These are phyloP conservation scores for Alternaria dauci DNA, from an alignment of 2,329 filamentous ascomycete species.

Conservation along the genomic window DNA sequence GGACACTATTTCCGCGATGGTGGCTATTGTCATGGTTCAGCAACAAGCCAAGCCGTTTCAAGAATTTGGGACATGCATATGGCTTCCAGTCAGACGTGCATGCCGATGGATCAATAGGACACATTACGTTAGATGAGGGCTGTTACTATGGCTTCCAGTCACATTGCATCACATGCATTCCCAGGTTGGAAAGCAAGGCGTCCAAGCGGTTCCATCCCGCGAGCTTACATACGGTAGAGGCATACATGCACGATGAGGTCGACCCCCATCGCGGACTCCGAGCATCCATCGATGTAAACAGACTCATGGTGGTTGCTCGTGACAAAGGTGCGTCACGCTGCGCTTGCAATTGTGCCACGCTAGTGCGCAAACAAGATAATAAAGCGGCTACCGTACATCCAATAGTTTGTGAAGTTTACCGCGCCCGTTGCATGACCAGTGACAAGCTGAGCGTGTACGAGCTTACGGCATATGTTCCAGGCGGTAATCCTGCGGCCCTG, in stretches of 20 bases:
- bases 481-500: constrained; percentile 32
- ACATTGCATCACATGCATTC: constrained; percentile 6
- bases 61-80: constrained; percentile 12
- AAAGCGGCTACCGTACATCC: constrained; percentile 7
- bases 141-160: constrained; percentile 15
- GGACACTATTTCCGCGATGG: constrained; percentile 4
- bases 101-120: constrained; percentile 11
- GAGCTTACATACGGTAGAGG: constrained; percentile 16
- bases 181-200: constrained; percentile 6
- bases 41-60: constrained; percentile 16
- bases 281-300: constrained; percentile 7
- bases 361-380: constrained; percentile 27
- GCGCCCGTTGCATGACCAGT: constrained; percentile 15
- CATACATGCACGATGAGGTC: constrained; percentile 12
- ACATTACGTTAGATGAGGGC: constrained; percentile 20
- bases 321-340: constrained; percentile 7
- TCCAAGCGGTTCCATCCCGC: constrained; percentile 36
- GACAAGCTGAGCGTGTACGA: constrained; percentile 18
- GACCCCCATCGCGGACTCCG: constrained; percentile 8
- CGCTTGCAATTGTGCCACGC: constrained; percentile 14
- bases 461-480: constrained; percentile 30
- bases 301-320: constrained; percentile 7
- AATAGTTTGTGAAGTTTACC: constrained; percentile 12
- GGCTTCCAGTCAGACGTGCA: constrained; percentile 21
- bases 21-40: constrained; percentile 8